Evolutionary conservation across 768 basidiomycete species (phyloP).

Genomic region (Sutorius australiensis): DNA sequence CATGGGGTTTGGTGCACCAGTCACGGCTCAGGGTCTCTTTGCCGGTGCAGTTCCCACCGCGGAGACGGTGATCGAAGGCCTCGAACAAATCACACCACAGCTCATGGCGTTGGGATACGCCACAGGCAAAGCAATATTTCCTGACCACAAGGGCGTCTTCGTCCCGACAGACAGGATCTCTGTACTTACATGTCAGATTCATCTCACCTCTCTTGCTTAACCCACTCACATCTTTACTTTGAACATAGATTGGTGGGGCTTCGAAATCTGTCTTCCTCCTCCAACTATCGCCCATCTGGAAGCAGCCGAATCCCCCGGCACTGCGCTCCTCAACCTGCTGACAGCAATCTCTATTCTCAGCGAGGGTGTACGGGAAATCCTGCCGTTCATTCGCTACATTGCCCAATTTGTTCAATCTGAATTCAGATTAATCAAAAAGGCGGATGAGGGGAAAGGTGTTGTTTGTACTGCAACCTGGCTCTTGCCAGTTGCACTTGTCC

Average conservation of each 20-base stretch:
- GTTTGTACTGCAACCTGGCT: constrained; percentile 92
- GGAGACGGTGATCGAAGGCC: constrained; percentile 63
- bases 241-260: constrained; percentile 82
- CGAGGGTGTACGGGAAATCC: constrained; percentile 74
- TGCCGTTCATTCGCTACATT: constrained; percentile 83
- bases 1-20: constrained; percentile 73
- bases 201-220: neutral
- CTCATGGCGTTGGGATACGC: constrained; percentile 77
- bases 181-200: constrained; percentile 68
- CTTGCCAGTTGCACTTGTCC: constrained; percentile 74
- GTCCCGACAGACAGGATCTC: constrained; percentile 78
- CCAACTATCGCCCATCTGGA: constrained; percentile 59
- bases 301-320: constrained; percentile 56
- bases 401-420: constrained; percentile 77
- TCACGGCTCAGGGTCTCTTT: constrained; percentile 60
- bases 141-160: constrained; percentile 66
- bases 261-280: constrained; percentile 73
- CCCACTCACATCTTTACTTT: constrained; percentile 6
- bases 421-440: constrained; percentile 57
- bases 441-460: constrained; percentile 71
- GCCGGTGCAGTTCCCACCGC: constrained; percentile 76
- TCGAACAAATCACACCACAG: constrained; percentile 69
- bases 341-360: constrained; percentile 66
- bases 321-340: constrained; percentile 66
- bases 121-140: constrained; percentile 58